Base-by-base conservation (phyloP, 192 early-diverging fungal species). In the Martensiomyces pterosporus region DNA sequence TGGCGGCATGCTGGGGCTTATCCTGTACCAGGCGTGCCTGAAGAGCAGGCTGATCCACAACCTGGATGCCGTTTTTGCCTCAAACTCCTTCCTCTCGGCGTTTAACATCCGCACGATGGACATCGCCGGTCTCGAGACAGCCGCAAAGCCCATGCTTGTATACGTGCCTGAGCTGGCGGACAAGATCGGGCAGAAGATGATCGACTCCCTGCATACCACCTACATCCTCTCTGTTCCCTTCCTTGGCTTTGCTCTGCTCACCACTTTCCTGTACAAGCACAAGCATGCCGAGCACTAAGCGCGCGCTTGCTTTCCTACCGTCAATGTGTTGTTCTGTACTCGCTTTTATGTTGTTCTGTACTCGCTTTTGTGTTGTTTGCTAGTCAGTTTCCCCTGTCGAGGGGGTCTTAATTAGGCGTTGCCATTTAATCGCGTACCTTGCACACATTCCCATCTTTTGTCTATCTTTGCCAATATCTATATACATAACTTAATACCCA, bases 1-100 rank as follows among this genome's bases (percentile, higher is more conserved):
- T 44, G 67, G 67, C 40, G 67, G 67, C 27, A 71, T 71, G 67
- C 55, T 71, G 8, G 67, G 67, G 12, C 52, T 71, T 6, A 62
- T 71, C 9, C 57, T 71, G 39, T 71, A 71, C 55, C 60, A 71
- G 32, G 67, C 67, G 23, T 64, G 67, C 22, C 34, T 70, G 37
- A 71, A 71, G 60, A 71, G 67, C 56, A 45, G 56, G 0, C 47
- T 71, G 24, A 71, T 71, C 14, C 17, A 24, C 19, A 71, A 64
- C 32, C 47, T 71, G 19, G 37, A 43, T 9, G 33, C 60, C 4
- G 37, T 71, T n/a, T 71, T 71, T 43, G 9, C 40, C 22, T 43
- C 53, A 38, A 48, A 58, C 36, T 8, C 46, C 13, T 52, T 71
- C 22, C 39, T 71, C 10, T 22, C 46, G 12, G 9, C 55, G 16